These are phyloP conservation scores for Abrus precatorius DNA, from an alignment of 306 rosid species.

Conservation along the genomic window DNA sequence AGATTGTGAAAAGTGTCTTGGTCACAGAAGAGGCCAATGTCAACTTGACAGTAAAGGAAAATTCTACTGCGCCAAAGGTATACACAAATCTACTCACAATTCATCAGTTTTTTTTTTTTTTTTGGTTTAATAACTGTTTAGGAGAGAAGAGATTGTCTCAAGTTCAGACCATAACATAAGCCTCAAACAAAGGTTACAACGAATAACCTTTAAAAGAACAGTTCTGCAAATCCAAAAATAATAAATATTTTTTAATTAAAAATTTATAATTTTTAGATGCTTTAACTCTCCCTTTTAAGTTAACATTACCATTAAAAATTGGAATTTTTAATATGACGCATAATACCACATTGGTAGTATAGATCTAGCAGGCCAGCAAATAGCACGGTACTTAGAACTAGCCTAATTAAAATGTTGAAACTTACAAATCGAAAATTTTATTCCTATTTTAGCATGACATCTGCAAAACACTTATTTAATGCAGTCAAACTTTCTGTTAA, in stretches of 20 bases:
- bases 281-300: no score
- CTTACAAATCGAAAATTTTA: not conserved
- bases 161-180: not conserved
- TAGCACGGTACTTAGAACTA: not conserved
- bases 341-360: no score
- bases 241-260: no score
- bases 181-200: not conserved
- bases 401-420: not conserved
- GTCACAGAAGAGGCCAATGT: conserved; percentile 24
- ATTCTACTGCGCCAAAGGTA: conserved; percentile 45
- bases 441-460: no score
- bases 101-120: not conserved
- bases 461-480: no score
- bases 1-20: conserved; percentile 37
- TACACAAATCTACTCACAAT: not conserved
- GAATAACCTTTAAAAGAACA: not conserved
- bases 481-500: no score
- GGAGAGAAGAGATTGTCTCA: not conserved
- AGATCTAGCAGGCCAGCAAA: no score
- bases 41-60: conserved; percentile 9
- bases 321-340: no score
- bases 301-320: no score
- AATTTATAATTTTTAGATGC: no score
- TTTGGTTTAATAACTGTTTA: not conserved
- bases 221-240: no score